Evolutionary conservation across 441 rosid species (phyloP), one percentile per base, ranked within the genome.

Genomic region (Adansonia rubrostipa): DNA sequence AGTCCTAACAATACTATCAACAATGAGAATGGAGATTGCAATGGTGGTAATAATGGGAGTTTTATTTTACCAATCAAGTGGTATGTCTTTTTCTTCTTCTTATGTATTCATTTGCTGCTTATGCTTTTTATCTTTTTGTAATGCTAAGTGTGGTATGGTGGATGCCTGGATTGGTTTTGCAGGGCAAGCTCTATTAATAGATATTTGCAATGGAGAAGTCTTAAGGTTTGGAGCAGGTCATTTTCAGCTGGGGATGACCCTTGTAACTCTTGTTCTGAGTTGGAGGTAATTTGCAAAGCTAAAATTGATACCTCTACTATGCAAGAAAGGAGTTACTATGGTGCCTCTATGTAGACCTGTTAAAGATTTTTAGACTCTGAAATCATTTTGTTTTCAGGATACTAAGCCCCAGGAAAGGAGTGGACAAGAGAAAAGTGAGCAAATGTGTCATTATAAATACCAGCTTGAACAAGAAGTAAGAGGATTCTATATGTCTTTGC

Each of bases 401-500:
- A 73, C 78, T 80, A 83, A 84, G 79, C 62, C 77, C 63, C 80
- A 51, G 74, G 85, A 83, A 80, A 84, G 53, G 57, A 86, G 80
- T 74, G 84, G 81, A 74, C 83, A 72, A 68, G 78, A 84, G 88
- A 88, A 86, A 80, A 88, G 78, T 57, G 85, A 74, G 69, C 82
- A 84, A 75, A 80, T 75, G 61, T 71, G 87, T 64, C 73, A 83
- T 84, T 90, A 94, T 83, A 92, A 84, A 72, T 54, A 78, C 86
- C 88, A 89, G 86, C 98, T 94, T 56, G 95, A 92, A 84, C 87
- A 94, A 90, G 98, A 92, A 76, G 98, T 92, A 84, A 88, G 95
- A 80, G 44, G 73, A 15, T 57, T 78, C 40, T 66, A 67, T 50
- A 64, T 75, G 4, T 58, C 73, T 78, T 73, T 62, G 9, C 42